Conservation (phyloP, 768 basidiomycete genomes). For the Mycena belliarum region DNA sequence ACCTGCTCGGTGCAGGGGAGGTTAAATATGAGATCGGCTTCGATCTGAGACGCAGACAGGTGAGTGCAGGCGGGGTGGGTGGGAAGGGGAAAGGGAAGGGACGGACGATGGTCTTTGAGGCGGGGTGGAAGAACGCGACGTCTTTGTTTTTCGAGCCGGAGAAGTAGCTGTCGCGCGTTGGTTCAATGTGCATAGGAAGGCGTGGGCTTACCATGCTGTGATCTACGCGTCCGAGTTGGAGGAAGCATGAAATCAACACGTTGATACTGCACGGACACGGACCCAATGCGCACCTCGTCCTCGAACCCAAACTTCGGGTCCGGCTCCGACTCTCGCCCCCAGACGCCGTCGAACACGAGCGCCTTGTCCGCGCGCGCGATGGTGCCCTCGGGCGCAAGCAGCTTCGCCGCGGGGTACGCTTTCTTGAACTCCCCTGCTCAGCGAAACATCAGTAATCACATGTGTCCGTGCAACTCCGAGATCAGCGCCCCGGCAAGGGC, state of each 20-base stretch:
- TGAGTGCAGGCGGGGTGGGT: not conserved
- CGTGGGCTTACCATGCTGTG: slow-evolving; percentile 52
- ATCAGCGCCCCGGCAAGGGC: too few relatives aligned
- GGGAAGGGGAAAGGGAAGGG: not conserved
- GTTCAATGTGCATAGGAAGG: not conserved
- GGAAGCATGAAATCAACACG: too few relatives aligned
- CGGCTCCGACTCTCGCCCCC: slow-evolving; percentile 62
- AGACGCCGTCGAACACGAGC: slow-evolving; percentile 64
- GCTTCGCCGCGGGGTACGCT: slow-evolving; percentile 66
- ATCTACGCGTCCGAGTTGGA: slow-evolving; percentile 32
- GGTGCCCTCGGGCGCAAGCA: slow-evolving; percentile 65
- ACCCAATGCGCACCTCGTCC: slow-evolving; percentile 47
- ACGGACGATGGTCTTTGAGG: slow-evolving; percentile 68
- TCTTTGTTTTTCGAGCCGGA: slow-evolving; percentile 76
- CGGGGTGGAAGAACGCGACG: slow-evolving; percentile 77
- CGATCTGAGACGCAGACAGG: not conserved
- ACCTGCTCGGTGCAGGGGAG: slow-evolving; percentile 79
- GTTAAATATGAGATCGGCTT: slow-evolving; percentile 85
- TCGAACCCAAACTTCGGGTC: slow-evolving; percentile 78
- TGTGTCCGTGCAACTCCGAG: too few relatives aligned
- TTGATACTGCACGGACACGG: too few relatives aligned
- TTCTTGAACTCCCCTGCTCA: slow-evolving; percentile 35
- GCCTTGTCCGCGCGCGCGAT: slow-evolving; percentile 49
- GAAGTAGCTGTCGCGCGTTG: slow-evolving; percentile 52
- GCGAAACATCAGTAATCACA: too few relatives aligned